phyloP scores from a whole-genome alignment of 2,329 filamentous ascomycete species.

The Alternaria angustiovoidea region DNA sequence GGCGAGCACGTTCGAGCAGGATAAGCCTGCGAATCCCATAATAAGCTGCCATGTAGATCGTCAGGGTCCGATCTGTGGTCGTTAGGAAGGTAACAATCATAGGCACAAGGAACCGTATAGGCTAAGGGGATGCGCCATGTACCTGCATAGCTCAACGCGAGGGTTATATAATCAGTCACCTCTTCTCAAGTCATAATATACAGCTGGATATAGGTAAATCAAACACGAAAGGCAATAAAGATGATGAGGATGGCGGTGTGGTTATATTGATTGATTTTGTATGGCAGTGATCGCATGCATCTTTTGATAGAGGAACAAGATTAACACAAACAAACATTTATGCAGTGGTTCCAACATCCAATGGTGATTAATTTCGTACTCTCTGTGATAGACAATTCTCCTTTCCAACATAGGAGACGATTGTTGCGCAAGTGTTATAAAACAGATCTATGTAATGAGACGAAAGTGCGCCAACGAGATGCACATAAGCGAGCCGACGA shows the following conservation, averaged over 20 bases:
- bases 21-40: background rate
- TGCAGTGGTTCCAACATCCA: background rate
- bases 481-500: slow-evolving; percentile 5
- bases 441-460: slow-evolving; percentile 9
- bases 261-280: background rate
- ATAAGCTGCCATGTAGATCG: slow-evolving; percentile 1
- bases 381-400: background rate
- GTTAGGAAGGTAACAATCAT: background rate
- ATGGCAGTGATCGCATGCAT: background rate
- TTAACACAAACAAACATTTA: background rate
- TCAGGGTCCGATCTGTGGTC: slow-evolving; percentile 4
- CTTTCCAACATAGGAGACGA: slow-evolving; percentile 5
- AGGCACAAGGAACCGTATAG: background rate
- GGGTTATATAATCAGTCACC: background rate
- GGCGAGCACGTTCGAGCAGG: background rate
- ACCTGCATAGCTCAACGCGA: background rate
- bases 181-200: background rate
- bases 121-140: background rate
- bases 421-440: slow-evolving; percentile 3
- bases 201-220: background rate
- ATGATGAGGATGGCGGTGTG: background rate
- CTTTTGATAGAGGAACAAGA: background rate
- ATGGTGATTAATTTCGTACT: background rate
- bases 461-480: slow-evolving; percentile 8
- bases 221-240: background rate